Evolutionary conservation across 2,329 filamentous ascomycete species (phyloP).

Genomic region (Aspergillus sp.): DNA sequence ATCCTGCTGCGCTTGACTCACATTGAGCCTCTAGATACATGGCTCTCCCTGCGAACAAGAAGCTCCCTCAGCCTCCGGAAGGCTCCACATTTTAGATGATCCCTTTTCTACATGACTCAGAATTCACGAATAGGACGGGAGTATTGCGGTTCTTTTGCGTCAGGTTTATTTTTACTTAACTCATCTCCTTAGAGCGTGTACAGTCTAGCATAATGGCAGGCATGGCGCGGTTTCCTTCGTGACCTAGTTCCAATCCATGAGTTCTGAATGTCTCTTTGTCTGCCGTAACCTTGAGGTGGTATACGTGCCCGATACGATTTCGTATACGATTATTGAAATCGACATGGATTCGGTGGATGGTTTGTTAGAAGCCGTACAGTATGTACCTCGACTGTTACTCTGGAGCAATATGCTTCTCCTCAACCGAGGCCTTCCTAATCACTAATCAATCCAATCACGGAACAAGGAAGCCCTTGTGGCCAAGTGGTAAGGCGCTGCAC

Average conservation of each 20-base stretch:
- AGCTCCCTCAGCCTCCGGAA: slow-evolving; percentile 89
- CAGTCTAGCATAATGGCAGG: slow-evolving; percentile 36
- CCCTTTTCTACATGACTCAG: slow-evolving; percentile 18
- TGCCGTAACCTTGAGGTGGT: background rate
- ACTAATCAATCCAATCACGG: too few species aligned
- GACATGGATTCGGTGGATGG: too few species aligned
- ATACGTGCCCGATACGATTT: too few species aligned
- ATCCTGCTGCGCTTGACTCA: slow-evolving; percentile 14
- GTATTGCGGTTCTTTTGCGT: slow-evolving; percentile 27
- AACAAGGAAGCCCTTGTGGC: background rate
- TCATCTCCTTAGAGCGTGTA: slow-evolving; percentile 33
- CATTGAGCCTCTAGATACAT: slow-evolving; percentile 67
- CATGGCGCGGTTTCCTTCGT: slow-evolving; percentile 29
- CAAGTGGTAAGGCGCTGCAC: background rate
- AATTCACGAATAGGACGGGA: slow-evolving; percentile 21
- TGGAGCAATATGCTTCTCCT: too few species aligned
- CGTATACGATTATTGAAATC: too few species aligned
- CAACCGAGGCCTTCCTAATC: too few species aligned
- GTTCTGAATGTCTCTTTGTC: slow-evolving; percentile 9
- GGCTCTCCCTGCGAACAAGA: slow-evolving; percentile 89
- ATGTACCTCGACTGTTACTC: too few species aligned
- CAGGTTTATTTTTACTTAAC: slow-evolving; percentile 21
- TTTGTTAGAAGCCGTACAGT: too few species aligned
- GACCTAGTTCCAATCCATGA: slow-evolving; percentile 18
- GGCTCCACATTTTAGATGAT: slow-evolving; percentile 60